Evolutionary conservation across 1,284 basidiomycete species (phyloP).

Genomic region (Baeospora myosura): DNA sequence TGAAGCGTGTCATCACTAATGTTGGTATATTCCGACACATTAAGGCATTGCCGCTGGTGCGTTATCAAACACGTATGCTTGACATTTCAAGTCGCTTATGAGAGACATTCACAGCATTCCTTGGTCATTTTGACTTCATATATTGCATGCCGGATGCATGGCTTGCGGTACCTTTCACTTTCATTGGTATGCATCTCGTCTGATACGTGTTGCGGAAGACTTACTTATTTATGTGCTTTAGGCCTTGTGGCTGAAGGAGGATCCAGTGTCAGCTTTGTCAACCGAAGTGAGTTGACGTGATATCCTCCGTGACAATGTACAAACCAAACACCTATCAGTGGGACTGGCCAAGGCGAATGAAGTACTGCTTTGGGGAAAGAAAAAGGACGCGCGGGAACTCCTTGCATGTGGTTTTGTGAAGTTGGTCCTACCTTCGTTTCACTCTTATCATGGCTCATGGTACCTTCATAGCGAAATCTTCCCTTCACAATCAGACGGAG

Average conservation of each 20-base stretch:
- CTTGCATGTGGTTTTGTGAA: slow-evolving; percentile 59
- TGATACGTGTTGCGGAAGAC: slow-evolving; percentile 4
- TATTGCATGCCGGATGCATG: slow-evolving; percentile 57
- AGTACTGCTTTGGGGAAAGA: slow-evolving; percentile 61
- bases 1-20: slow-evolving; percentile 4
- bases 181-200: slow-evolving; percentile 42
- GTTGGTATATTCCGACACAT: too few relatives aligned
- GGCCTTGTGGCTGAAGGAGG: slow-evolving; percentile 61
- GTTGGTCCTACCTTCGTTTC: slow-evolving; percentile 27
- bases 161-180: slow-evolving; percentile 61
- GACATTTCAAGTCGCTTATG: background rate
- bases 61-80: background rate
- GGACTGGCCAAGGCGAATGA: slow-evolving; percentile 63
- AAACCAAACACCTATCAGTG: slow-evolving; percentile 34
- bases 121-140: slow-evolving; percentile 70
- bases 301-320: background rate
- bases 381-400: slow-evolving; percentile 52
- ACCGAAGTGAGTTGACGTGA: slow-evolving; percentile 40
- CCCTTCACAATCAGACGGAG: slow-evolving; percentile 39
- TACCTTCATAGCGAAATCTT: slow-evolving; percentile 46
- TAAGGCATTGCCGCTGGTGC: slow-evolving; percentile 65
- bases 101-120: slow-evolving; percentile 37
- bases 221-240: slow-evolving; percentile 17
- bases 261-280: slow-evolving; percentile 60
- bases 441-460: slow-evolving; percentile 6